Base-by-base conservation (phyloP, 106 monocot species). In the Dioscorea zingiberensis region DNA sequence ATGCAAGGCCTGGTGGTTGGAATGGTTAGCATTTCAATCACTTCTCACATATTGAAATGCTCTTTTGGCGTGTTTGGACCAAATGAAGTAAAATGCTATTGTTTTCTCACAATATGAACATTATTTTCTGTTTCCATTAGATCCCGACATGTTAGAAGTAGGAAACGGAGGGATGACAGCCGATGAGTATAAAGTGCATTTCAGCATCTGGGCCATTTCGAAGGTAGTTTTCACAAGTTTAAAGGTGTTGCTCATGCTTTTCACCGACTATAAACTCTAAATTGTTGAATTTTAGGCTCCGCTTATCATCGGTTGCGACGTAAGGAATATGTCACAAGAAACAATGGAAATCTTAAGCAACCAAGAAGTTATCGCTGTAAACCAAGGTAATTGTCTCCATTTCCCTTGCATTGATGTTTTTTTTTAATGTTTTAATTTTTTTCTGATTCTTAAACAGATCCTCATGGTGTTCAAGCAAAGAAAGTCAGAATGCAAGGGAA, bases 71-170 rank as follows among this genome's bases (percentile, higher is more conserved):
- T 49, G 10, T 51, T 4, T 51, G 3, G 15, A 18, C 51, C 7
- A 47, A 13, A 51, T 51, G 15, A 8, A n/a, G n/a, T n/a, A n/a
- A n/a, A n/a, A 51, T 16, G 18, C 13, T 51, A 51, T 2, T 19
- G 4, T 49, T 49, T 49, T 47, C 46, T 47, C 13, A 8, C 13
- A 13, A 47, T 47, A 47, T n/a, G n/a, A n/a, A n/a, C n/a, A n/a
- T n/a, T n/a, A n/a, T n/a, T 38, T 2, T 38, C 38, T 32, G 26
- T 7, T 25, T 26, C 26, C 9, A 23, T 55, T 64, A 94, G 94
- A 94, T 76, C 90, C 94, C 2, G 87, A 94, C 22, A 91, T 94
- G 90, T 84, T 94, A 18, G 90, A 94, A 71, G 84, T 94, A 44
- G 90, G 90, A 47, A 94, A 94, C 74, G 94, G 94, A 51, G 90